Evolutionary conservation across 768 basidiomycete species (phyloP).

Genomic region (Phylloporus arenicola): DNA sequence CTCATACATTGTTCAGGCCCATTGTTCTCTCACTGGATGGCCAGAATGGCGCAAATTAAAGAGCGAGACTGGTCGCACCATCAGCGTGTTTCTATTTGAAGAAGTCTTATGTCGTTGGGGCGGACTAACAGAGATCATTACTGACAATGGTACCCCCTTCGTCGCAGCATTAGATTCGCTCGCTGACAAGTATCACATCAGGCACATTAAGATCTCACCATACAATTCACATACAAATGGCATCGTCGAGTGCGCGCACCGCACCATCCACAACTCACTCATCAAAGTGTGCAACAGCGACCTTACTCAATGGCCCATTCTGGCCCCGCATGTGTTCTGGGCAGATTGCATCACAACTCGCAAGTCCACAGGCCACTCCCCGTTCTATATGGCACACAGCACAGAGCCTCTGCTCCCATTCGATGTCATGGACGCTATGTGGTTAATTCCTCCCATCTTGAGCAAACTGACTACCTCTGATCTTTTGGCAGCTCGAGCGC

Average conservation of each 20-base stretch:
- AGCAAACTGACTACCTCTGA: too few species aligned
- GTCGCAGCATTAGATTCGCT: slow-evolving; percentile 16
- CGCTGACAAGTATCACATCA: too few species aligned
- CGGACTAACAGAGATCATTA: slow-evolving; percentile 3
- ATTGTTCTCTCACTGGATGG: slow-evolving; percentile 30
- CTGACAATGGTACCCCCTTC: too few species aligned
- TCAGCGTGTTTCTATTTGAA: slow-evolving; percentile 33
- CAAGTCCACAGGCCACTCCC: not conserved
- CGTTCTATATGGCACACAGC: not conserved
- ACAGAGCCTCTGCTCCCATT: not conserved
- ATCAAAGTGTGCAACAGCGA: not conserved
- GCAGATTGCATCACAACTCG: too few species aligned
- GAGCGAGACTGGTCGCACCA: slow-evolving; percentile 1
- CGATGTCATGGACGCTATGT: not conserved
- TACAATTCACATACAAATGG: slow-evolving; percentile 44
- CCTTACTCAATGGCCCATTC: not conserved
- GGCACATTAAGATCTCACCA: slow-evolving; percentile 35
- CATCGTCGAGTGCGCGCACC: slow-evolving; percentile 28
- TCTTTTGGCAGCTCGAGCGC: not conserved
- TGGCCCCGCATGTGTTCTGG: not conserved
- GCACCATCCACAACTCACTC: slow-evolving; percentile 31
- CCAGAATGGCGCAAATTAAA: slow-evolving; percentile 30
- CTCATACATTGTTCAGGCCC: slow-evolving; percentile 34
- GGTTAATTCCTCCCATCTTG: too few species aligned
- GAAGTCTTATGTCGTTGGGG: slow-evolving; percentile 16